Conservation (phyloP, 345 rosid genomes). For the Salix udensis region DNA sequence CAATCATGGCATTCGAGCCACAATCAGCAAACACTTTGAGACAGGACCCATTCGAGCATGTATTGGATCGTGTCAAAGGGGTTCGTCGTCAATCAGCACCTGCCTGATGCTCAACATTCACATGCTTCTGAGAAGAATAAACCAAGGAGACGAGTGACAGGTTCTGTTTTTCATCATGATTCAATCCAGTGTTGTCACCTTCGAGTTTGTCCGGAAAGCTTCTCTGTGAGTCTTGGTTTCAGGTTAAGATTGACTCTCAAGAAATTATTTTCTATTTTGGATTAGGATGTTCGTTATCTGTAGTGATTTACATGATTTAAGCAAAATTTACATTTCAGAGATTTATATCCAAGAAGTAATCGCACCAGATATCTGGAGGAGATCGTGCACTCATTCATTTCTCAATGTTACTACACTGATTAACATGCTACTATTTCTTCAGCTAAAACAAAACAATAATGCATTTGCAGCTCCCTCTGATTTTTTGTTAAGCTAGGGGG, state of each 20-base stretch:
- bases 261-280: not conserved
- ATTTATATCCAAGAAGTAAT: not conserved
- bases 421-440: not conserved
- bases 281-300: not conserved
- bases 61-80: not conserved
- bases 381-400: not conserved
- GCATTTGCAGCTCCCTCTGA: not conserved
- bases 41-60: slow-evolving; percentile 11
- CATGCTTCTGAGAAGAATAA: slow-evolving; percentile 9
- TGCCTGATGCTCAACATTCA: not conserved
- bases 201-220: not conserved
- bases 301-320: not conserved
- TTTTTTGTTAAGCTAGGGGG: not conserved
- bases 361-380: not conserved
- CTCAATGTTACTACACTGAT: too few relatives aligned
- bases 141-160: not conserved
- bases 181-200: not conserved
- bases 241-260: too few relatives aligned
- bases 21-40: not conserved
- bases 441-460: not conserved
- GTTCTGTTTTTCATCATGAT: not conserved
- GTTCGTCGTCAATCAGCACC: not conserved
- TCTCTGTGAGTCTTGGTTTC: not conserved
- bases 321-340: not conserved
- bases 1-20: slow-evolving; percentile 1